Base-by-base conservation (phyloP, 352 stramenopile genomes). In the Phytophthora idaei region DNA sequence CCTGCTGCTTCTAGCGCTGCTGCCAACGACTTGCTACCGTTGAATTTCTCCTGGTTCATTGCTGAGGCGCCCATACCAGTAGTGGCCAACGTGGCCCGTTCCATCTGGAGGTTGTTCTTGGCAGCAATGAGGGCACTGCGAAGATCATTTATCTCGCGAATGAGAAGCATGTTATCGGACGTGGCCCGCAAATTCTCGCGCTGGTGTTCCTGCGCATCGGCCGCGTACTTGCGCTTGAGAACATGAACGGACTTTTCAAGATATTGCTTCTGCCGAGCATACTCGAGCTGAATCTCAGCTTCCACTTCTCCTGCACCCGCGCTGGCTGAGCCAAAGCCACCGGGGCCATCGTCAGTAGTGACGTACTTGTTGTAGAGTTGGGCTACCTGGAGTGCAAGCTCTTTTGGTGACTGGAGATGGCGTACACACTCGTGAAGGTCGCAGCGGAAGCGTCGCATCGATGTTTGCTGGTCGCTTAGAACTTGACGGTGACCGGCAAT, bases 81-180 rank as follows among this genome's bases (percentile, higher is more conserved):
- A 44, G 68, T 77, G 9, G 64, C 55, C 32, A 76, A 31, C 2
- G 75, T 81, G 3, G 86, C 84, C 11, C 83, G 78, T 58, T 94
- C 83, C 75, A 90, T 94, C 64, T 94, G 86, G 61, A 94, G 71
- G 41, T 80, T 85, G n/a, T 76, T 82, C 53, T 97, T 97, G 7
- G 89, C 69, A 14, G 71, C 69, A 57, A 81, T 76, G 37, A 98
- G 78, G 17, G 89, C 75, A 2, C 76, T 77, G 12, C 94, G 89
- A 34, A 98, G 81, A 55, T 94, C 79, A 64, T 98, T 98, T 57
- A 98, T 96, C 76, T 98, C 94, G 25, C 88, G 87, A 34, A 96
- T 98, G 15, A 98, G 85, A 57, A 91, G 70, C 66, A 97, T 91
- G 45, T 95, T 97, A 67, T 98, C 92, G 2, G 84, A 80, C 6